Conservation (phyloP, 768 basidiomycete genomes). For the Austroboletus festivus region DNA sequence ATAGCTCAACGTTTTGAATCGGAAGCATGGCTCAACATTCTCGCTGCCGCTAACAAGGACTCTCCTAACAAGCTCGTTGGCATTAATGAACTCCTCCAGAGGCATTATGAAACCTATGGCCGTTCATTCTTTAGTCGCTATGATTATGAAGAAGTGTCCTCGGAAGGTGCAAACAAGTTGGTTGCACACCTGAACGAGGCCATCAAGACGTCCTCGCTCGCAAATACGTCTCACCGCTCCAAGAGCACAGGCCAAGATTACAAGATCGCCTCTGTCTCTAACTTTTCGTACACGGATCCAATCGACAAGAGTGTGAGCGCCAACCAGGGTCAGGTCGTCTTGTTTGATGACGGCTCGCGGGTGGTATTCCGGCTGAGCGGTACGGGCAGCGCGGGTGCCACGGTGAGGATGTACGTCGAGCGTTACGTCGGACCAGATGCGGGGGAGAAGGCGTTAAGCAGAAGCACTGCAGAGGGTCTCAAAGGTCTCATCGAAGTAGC, state of each 20-base stretch:
- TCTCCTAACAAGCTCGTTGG: constrained; percentile 75
- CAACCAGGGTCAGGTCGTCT: constrained; percentile 95
- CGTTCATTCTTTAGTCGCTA: constrained; percentile 99
- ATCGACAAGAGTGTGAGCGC: constrained; percentile 90
- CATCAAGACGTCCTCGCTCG: constrained; percentile 65
- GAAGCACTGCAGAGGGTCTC: constrained; percentile 83
- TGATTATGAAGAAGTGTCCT: constrained; percentile 97
- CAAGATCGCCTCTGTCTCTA: constrained; percentile 70
- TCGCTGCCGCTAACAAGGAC: constrained; percentile 81
- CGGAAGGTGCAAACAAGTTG: constrained; percentile 83
- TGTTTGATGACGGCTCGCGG: constrained; percentile 87
- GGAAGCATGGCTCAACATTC: constrained; percentile 94
- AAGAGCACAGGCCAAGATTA: constrained; percentile 67
- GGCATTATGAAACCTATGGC: constrained; percentile 90
- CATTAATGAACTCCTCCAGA: constrained; percentile 86
- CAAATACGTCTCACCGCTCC: constrained; percentile 64
- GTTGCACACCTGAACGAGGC: constrained; percentile 74
- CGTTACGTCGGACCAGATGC: constrained; percentile 75
- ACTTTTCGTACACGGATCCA: constrained; percentile 98
- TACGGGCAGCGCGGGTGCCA: constrained; percentile 94
- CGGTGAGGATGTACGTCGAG: constrained; percentile 95
- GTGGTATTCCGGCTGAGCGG: constrained; percentile 96
- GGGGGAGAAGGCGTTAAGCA: constrained; percentile 64
- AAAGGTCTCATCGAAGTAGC: constrained; percentile 97
- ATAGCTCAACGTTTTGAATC: not conserved